A percentile compares a stretch with the other conserved stretches of the same genome.
These are phyloP conservation scores for Metschnikowia baotianmanensis DNA, from an alignment of 805 yeast genomes.

Conservation along the genomic window DNA sequence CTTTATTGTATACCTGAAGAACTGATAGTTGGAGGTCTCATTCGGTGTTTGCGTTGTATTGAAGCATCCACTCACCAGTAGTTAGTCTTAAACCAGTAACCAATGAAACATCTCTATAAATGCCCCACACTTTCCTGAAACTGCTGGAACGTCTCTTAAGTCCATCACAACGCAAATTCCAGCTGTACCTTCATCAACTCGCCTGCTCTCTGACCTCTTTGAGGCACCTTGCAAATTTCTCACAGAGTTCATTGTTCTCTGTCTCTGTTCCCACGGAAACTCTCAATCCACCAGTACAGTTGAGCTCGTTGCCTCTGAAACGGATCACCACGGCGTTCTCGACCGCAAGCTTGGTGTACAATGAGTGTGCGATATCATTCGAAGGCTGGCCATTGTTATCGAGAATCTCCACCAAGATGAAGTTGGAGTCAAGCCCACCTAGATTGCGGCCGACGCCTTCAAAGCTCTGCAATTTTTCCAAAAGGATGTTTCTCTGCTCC, in stretches of 20 bases:
- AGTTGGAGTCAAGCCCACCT: slow-evolving; percentile 88
- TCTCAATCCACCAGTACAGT: slow-evolving; percentile 85
- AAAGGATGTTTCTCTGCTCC: slow-evolving; percentile 53
- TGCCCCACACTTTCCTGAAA: too few species aligned
- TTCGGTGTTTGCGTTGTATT: too few species aligned
- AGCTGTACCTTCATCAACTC: too few species aligned
- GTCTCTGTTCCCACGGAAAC: slow-evolving; percentile 80
- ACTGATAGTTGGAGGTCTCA: too few species aligned
- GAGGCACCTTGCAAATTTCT: slow-evolving; percentile 39
- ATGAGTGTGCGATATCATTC: slow-evolving; percentile 59
- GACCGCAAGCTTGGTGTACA: slow-evolving; percentile 71
- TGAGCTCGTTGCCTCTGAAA: slow-evolving; percentile 86
- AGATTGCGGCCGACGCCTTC: slow-evolving; percentile 68
- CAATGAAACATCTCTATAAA: too few species aligned
- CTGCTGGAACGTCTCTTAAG: too few species aligned
- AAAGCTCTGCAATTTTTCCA: slow-evolving; percentile 52
- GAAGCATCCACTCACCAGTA: too few species aligned
- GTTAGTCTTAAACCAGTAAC: too few species aligned
- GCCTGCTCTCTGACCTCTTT: slow-evolving; percentile 16
- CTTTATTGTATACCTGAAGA: too few species aligned
- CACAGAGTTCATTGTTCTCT: slow-evolving; percentile 63
- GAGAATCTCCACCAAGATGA: slow-evolving; percentile 70
- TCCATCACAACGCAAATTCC: too few species aligned
- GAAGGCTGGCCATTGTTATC: slow-evolving; percentile 62
- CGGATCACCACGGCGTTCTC: slow-evolving; percentile 79